phyloP scores from a whole-genome alignment of 73 alveolate genomes.

The Paramecium primaurelia region DNA sequence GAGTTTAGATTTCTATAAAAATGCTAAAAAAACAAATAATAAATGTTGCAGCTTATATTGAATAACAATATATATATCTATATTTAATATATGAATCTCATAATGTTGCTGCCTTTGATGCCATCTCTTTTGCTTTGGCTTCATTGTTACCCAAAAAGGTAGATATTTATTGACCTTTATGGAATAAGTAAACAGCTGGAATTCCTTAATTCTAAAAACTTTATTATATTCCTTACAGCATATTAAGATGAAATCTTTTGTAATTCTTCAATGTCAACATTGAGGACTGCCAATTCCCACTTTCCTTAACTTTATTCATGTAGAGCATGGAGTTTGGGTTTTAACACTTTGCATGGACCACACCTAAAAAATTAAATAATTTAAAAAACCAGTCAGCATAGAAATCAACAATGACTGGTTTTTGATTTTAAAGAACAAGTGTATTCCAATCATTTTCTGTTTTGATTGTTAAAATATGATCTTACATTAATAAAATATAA shows the following conservation, averaged over 20 bases:
- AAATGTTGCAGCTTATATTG: slow-evolving; percentile 78
- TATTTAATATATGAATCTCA: neutral
- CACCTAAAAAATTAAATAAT: neutral
- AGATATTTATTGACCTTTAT: neutral
- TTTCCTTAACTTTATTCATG: slow-evolving; percentile 57
- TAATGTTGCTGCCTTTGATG: neutral
- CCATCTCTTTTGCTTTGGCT: neutral
- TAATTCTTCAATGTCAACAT: slow-evolving; percentile 64
- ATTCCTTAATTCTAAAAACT: neutral
- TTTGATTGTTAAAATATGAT: neutral
- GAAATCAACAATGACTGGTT: slow-evolving; percentile 74
- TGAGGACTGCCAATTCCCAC: slow-evolving; percentile 66
- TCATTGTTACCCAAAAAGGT: neutral
- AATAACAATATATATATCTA: neutral
- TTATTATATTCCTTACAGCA: neutral
- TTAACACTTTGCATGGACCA: slow-evolving; percentile 69
- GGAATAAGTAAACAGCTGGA: neutral
- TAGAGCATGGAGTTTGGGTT: slow-evolving; percentile 55
- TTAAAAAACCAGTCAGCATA: slow-evolving; percentile 70
- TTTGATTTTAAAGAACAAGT: neutral
- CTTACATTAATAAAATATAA: neutral
- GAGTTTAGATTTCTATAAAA: slow-evolving; percentile 89
- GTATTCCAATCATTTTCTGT: neutral
- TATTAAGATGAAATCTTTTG: neutral
- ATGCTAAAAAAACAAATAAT: slow-evolving; percentile 85